Evolutionary conservation across 2,329 filamentous ascomycete genomes (phyloP), one percentile per base, ranked within the genome.

Genomic region (Arachnomyces sp.): DNA sequence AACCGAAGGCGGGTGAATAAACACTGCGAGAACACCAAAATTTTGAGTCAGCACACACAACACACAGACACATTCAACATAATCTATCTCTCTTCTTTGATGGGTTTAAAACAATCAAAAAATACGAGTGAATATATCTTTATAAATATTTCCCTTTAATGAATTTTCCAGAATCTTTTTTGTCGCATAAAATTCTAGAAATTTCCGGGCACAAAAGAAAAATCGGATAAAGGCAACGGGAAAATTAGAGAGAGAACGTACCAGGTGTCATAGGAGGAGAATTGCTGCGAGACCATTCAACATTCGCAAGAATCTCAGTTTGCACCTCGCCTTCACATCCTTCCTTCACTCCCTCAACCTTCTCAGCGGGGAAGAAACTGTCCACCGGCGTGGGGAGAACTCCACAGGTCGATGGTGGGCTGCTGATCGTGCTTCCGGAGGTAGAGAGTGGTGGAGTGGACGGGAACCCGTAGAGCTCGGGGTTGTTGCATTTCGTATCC

Each of bases 231-330:
- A 12, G 8, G 21, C 28, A 37, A 43, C 46, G 46, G 39, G 29
- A 36, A 33, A 30, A 25, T 9, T 25, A 25, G 21, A n/a, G n/a
- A n/a, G n/a, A n/a, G n/a, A 18, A 78, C 86, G 71, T 82, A 94
- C 87, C 80, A 77, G 89, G 88, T 55, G 87, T 93, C 77, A 94
- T 79, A 16, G 87, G 86, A 38, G 89, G 88, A 25, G 89, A 94
- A 43, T 77, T 76, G 44, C 80, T 82, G 60, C 75, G 80, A 42
- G 82, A 73, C 83, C 86, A 93, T 53, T 90, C 84, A 48, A 84
- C 72, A 48, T 72, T 73, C 15, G 84, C 78, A 41, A 90, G 74
- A 47, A 80, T 80, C 66, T 92, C 86, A 14, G 78, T 75, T 52
- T 81, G 75, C 15, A 80, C 74, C 45, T 86, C 82, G 34, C 75